Conservation (phyloP, 495 filamentous ascomycete genomes). For the Aspergillus funiculosus region DNA sequence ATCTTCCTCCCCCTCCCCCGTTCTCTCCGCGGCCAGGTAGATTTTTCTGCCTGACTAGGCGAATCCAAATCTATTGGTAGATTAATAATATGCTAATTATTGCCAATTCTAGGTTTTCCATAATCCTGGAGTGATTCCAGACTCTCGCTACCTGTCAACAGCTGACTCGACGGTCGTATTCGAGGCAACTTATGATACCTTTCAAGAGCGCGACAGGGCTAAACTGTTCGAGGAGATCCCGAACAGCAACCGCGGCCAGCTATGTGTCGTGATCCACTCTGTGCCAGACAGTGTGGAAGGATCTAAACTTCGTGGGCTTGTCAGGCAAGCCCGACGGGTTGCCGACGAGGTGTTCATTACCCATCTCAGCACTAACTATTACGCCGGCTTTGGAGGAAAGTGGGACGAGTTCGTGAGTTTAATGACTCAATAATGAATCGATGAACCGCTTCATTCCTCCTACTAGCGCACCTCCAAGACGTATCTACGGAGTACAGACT, state of each 20-base stretch:
- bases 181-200: constrained; percentile 41
- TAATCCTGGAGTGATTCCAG: constrained; percentile 44
- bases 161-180: constrained; percentile 45
- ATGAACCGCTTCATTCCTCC: background rate
- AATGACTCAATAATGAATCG: constrained; percentile 27
- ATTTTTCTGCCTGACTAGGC: constrained; percentile 10
- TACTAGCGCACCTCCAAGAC: background rate
- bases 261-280: constrained; percentile 41
- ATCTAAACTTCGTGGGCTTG: constrained; percentile 28
- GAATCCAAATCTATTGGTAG: constrained; percentile 6
- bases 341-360: constrained; percentile 44
- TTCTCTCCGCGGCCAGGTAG: too few relatives aligned
- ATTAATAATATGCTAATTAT: constrained; percentile 17
- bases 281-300: constrained; percentile 32
- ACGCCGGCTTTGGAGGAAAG: constrained; percentile 37
- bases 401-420: constrained; percentile 41
- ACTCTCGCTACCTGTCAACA: constrained; percentile 37
- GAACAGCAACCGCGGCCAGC: constrained; percentile 29
- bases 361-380: constrained; percentile 39
- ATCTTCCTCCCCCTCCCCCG: too few relatives aligned
- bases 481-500: background rate
- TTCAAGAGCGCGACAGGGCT: constrained; percentile 31
- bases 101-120: constrained; percentile 38
- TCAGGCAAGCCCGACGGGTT: constrained; percentile 31
- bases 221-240: constrained; percentile 31